A percentile compares a stretch with the other conserved stretches of the same genome.
These are phyloP conservation scores for Leishmania mexicana DNA, from an alignment of 208 protist genomes.

Conservation along the genomic window DNA sequence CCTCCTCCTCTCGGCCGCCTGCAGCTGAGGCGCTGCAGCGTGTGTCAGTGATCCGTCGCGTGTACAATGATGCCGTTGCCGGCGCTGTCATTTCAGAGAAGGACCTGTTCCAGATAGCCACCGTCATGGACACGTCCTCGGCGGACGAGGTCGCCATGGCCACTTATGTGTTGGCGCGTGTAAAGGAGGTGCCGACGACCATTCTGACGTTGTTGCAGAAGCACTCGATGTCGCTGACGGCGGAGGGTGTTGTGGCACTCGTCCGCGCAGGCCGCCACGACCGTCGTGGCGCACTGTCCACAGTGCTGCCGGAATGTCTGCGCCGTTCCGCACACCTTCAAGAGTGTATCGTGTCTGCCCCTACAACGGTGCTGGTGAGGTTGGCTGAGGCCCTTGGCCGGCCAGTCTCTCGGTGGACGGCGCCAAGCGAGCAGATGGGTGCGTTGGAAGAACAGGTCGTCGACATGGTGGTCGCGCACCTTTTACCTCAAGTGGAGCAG, in stretches of 20 bases:
- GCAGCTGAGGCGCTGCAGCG: slow-evolving; percentile 16
- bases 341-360: slow-evolving; percentile 20
- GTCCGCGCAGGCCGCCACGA: slow-evolving; percentile 39
- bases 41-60: slow-evolving; percentile 8
- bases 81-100: slow-evolving; percentile 23
- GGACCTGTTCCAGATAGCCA: slow-evolving; percentile 29
- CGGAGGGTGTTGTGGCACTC: slow-evolving; percentile 42
- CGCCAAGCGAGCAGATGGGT: background rate
- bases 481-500: slow-evolving; percentile 15
- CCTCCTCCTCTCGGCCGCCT: background rate
- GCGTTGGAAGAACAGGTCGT: slow-evolving; percentile 13
- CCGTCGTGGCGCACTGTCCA: slow-evolving; percentile 26
- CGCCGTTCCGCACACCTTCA: background rate
- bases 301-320: slow-evolving; percentile 18
- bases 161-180: slow-evolving; percentile 15
- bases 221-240: slow-evolving; percentile 6
- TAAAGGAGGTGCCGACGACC: slow-evolving; percentile 17
- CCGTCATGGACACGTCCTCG: slow-evolving; percentile 5
- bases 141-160: slow-evolving; percentile 30
- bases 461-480: slow-evolving; percentile 12
- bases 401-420: slow-evolving; percentile 35
- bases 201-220: slow-evolving; percentile 5
- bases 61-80: slow-evolving; percentile 17
- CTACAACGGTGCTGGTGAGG: slow-evolving; percentile 28
- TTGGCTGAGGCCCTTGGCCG: slow-evolving; percentile 25